Evolutionary conservation across 768 basidiomycete species (phyloP).

Genomic region (Udeniomyces megalosporus): DNA sequence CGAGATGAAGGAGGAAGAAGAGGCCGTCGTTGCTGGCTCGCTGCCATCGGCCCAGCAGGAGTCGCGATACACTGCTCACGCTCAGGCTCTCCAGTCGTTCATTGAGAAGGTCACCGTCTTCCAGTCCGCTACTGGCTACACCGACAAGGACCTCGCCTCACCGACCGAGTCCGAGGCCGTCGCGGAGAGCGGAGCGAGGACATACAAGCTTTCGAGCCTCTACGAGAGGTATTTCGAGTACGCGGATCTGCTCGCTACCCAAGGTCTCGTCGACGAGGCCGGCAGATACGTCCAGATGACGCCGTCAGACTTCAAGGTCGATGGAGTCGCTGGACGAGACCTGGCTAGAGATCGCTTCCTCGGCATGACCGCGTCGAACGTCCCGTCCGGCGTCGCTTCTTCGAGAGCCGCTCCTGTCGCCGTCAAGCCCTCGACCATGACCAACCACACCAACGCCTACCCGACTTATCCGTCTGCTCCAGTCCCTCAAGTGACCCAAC

Average conservation of each 20-base stretch:
- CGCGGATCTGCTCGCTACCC: slow-evolving; percentile 73
- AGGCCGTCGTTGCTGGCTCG: slow-evolving; percentile 29
- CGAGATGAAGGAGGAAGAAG: slow-evolving; percentile 76
- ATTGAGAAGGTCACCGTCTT: slow-evolving; percentile 95
- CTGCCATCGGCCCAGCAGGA: neutral
- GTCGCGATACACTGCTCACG: slow-evolving; percentile 54
- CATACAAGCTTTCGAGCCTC: slow-evolving; percentile 65
- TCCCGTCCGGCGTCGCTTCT: slow-evolving; percentile 6
- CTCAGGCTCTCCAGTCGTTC: slow-evolving; percentile 75
- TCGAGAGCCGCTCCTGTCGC: slow-evolving; percentile 28
- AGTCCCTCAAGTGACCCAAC: neutral
- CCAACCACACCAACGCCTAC: neutral
- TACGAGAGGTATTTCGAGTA: slow-evolving; percentile 95
- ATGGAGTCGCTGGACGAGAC: slow-evolving; percentile 29
- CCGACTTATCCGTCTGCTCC: slow-evolving; percentile 3
- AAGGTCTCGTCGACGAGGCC: slow-evolving; percentile 76
- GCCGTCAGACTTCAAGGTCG: slow-evolving; percentile 59
- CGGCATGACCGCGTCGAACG: neutral
- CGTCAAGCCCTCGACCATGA: neutral
- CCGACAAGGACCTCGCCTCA: slow-evolving; percentile 40
- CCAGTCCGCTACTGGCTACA: slow-evolving; percentile 48
- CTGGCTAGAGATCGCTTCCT: slow-evolving; percentile 23
- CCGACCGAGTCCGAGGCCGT: slow-evolving; percentile 31
- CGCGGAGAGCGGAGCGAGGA: slow-evolving; percentile 38
- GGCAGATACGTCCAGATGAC: slow-evolving; percentile 60